Evolutionary conservation across 768 basidiomycete species (phyloP).

Genomic region (Tulasnella sp.): DNA sequence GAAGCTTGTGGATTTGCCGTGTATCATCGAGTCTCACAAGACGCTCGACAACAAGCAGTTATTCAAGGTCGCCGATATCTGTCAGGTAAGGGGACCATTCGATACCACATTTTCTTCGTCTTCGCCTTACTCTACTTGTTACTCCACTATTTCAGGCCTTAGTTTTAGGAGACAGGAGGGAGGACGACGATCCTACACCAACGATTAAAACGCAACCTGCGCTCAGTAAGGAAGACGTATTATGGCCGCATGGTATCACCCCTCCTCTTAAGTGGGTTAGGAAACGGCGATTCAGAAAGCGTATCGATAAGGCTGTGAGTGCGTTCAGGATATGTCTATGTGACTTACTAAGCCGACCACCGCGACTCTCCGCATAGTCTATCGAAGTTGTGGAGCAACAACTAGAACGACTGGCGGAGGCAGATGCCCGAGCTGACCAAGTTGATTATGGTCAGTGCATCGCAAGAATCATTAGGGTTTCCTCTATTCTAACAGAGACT

Average conservation of each 20-base stretch:
- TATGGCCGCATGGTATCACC: slow-evolving; percentile 93
- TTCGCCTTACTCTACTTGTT: slow-evolving; percentile 15
- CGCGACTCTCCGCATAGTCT: slow-evolving; percentile 37
- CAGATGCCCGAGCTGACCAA: slow-evolving; percentile 62
- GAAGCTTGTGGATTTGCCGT: slow-evolving; percentile 92
- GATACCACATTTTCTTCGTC: neutral
- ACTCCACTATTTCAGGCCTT: slow-evolving; percentile 56
- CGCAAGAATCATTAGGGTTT: too few species aligned
- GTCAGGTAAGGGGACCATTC: slow-evolving; percentile 48
- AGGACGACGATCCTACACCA: slow-evolving; percentile 55
- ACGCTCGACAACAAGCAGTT: slow-evolving; percentile 92
- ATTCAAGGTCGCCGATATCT: slow-evolving; percentile 98
- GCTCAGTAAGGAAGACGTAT: slow-evolving; percentile 89
- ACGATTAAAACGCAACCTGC: slow-evolving; percentile 5
- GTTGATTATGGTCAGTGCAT: slow-evolving; percentile 57
- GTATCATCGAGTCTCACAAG: slow-evolving; percentile 90
- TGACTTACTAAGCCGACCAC: neutral
- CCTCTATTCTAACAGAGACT: neutral
- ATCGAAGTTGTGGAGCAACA: slow-evolving; percentile 93
- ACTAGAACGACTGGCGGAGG: slow-evolving; percentile 74
- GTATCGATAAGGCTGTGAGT: slow-evolving; percentile 69
- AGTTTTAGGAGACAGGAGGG: slow-evolving; percentile 65
- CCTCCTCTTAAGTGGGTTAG: slow-evolving; percentile 84
- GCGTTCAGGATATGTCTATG: neutral
- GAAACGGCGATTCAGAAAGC: slow-evolving; percentile 85